Base-by-base conservation (phyloP, 352 stramenopile genomes). In the Globisporangium viniferum region DNA sequence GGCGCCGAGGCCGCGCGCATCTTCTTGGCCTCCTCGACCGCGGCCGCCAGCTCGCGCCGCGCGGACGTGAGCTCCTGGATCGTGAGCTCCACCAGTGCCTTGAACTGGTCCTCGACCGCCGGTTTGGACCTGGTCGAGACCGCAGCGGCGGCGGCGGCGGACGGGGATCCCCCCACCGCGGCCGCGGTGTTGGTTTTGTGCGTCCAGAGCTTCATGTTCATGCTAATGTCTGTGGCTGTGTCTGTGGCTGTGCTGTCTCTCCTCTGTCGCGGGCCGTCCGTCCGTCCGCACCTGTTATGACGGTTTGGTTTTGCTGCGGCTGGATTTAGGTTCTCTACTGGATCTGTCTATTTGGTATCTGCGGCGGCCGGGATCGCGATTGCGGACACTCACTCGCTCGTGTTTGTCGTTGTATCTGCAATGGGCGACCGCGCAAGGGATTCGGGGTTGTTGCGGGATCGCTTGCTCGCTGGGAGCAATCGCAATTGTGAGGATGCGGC, bases 131-230 rank as follows among this genome's bases (percentile, higher is more conserved):
- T 41, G 2, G 27, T 2, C 10, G 44, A 48, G 7, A 39, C 8
- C 18, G 51, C 63, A 1, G 53, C 35, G 15, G 49, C 35, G 12
- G 62, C 53, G 2, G 39, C 56, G n/a, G 29, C 27, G 9, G 64
- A 48, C 20, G 64, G 27, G 41, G 64, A 49, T 15, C 41, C 41
- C 41, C 41, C 41, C 41, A 24, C 24, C 24, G n/a, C 41, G 41
- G 41, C 41, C 15, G 41, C 41, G 15, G 41, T 15, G 15, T 49
- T 44, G 24, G 53, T 22, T 18, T 35, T 54, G 31, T 61, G 63
- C 54, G 64, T 59, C 64, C 64, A 69, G 36, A 44, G 62, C 41
- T 48, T 69, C 55, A 69, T 69, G 55, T 63, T 64, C 54, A 68
- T 68, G 27, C 44, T 57, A n/a, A n/a, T 22, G 35, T 22, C 6